A percentile compares a stretch with the other conserved stretches of the same genome.
phyloP scores from a whole-genome alignment of 2,329 filamentous ascomycete species.

The Magnaporthales sp. region DNA sequence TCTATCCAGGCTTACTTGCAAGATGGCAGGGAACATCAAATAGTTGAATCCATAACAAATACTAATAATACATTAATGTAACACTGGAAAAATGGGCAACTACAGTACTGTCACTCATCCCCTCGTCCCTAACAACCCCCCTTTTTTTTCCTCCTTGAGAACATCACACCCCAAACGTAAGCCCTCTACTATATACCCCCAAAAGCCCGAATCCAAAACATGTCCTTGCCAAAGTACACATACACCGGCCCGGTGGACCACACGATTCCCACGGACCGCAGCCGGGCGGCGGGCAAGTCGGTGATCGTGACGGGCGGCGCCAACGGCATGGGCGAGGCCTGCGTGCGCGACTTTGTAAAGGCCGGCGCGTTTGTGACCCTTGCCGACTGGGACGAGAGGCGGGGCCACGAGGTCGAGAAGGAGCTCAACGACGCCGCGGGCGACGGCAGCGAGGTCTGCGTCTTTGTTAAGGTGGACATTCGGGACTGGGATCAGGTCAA shows the following conservation, averaged over 20 bases:
- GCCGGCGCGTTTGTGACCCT: constrained; percentile 32
- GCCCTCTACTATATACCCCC: too few relatives aligned
- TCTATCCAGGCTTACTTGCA: too few relatives aligned
- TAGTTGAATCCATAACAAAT: too few relatives aligned
- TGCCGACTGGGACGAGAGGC: constrained; percentile 26
- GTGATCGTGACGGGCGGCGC: constrained; percentile 40
- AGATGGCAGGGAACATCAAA: too few relatives aligned
- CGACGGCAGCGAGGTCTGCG: constrained; percentile 10
- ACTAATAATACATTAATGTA: too few relatives aligned
- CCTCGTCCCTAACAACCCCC: too few relatives aligned
- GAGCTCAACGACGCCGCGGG: neutral
- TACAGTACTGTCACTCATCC: too few relatives aligned
- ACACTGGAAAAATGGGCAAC: too few relatives aligned
- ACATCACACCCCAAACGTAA: too few relatives aligned
- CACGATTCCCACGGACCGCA: neutral
- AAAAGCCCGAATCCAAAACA: too few relatives aligned
- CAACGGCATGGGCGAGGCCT: constrained; percentile 29
- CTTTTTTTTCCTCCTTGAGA: too few relatives aligned
- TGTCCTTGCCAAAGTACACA: neutral
- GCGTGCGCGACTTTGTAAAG: constrained; percentile 23
- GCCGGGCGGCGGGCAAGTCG: constrained; percentile 26
- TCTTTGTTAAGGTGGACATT: constrained; percentile 32
- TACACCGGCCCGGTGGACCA: neutral
- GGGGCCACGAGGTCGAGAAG: constrained; percentile 14
- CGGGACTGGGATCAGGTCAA: constrained; percentile 33